Evolutionary conservation across 2,329 filamentous ascomycete species (phyloP), one percentile per base, ranked within the genome.

Genomic region (Rutstroemia sp.): DNA sequence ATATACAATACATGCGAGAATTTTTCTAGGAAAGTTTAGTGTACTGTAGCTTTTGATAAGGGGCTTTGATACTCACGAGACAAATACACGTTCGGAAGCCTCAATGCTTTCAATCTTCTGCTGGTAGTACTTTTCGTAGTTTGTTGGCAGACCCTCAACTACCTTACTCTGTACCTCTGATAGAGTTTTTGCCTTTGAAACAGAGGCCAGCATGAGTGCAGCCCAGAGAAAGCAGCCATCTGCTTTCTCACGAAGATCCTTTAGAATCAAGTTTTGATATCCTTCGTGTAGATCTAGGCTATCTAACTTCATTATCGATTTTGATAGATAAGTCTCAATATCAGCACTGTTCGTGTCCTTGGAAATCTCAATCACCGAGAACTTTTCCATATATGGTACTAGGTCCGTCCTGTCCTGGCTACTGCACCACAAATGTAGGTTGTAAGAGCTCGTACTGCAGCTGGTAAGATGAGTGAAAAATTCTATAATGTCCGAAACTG

Each of bases 181-280:
- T 3, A 51, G 17, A 9, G 36, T 44, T 14, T 27, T 25, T n/a
- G 49, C 49, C 27, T 27, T 51, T 8, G 49, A 45, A 19, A 51
- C 8, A 12, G 38, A 51, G 23, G 45, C 49, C 25, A 51, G 17
- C 49, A 51, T 51, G 19, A 51, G 49, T 8, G 49, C 40, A 17
- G 39, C 49, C 49, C 49, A 51, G 27, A 51, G 42, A 16, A 51
- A 51, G 49, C 38, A 51, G 12, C 49, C 49, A 34, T 44, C 39
- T 17, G 49, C 49, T 44, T 45, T 42, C 25, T 51, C 9, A 44
- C 49, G 49, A 27, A 51, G 49, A 25, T 51, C 49, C 14, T 45
- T 36, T 14, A 51, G 19, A 21, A 51, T 51, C 14, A 51, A 5
- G 19, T 30, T 51, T 30, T 51, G 49, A n/a, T 51, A 51, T 14